Percentiles rank a stretch among this genome's conserved stretches.
These are phyloP conservation scores for Neonothopanus nambi DNA, from an alignment of 1,284 basidiomycete species.

Conservation along the genomic window DNA sequence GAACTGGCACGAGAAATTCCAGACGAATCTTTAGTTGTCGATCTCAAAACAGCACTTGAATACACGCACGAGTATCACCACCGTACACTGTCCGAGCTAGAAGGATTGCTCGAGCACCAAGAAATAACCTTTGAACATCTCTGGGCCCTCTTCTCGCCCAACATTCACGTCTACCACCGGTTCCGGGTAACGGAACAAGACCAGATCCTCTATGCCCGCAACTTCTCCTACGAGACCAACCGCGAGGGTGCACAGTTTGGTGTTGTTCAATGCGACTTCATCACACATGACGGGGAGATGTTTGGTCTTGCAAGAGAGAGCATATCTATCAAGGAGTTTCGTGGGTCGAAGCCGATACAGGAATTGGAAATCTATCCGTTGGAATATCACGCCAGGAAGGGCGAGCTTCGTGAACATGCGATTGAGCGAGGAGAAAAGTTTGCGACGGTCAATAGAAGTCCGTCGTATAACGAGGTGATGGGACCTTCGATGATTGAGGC, in stretches of 20 bases:
- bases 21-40: conserved; percentile 18
- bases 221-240: conserved; percentile 9
- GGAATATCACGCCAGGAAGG: conserved; percentile 18
- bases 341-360: conserved; percentile 22
- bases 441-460: conserved; percentile 15
- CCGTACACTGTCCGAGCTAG: conserved; percentile 13
- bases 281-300: conserved; percentile 25
- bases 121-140: conserved; percentile 28
- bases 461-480: conserved; percentile 9
- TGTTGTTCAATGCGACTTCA: conserved; percentile 23
- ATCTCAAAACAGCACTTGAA: conserved; percentile 22
- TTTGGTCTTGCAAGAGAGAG: conserved; percentile 25
- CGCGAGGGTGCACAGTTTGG: neutral
- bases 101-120: conserved; percentile 13
- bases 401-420: conserved; percentile 14
- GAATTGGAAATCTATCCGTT: conserved; percentile 27
- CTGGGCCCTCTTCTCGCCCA: conserved; percentile 29
- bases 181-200: conserved; percentile 26
- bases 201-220: conserved; percentile 20
- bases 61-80: conserved; percentile 21
- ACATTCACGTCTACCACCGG: conserved; percentile 24
- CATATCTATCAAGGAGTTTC: conserved; percentile 23
- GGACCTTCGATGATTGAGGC: neutral
- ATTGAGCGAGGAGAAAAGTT: conserved; percentile 22
- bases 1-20: conserved; percentile 16